A percentile compares a stretch with the other conserved stretches of the same genome.
Conservation (phyloP, 2,329 filamentous ascomycete species). For the Juglanconis sp. region DNA sequence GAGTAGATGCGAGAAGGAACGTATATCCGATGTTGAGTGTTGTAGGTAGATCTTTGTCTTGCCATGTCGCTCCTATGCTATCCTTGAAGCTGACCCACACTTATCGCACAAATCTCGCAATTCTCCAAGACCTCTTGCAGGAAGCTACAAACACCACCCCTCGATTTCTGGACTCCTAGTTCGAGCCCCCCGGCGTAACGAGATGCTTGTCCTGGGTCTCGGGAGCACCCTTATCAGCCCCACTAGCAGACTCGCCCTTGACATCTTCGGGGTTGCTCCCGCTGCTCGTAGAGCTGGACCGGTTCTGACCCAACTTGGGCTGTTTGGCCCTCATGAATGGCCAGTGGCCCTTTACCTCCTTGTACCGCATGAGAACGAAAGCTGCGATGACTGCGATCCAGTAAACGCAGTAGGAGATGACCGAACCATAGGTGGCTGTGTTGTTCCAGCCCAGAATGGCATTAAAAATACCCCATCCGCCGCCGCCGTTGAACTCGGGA, state of each 20-base stretch:
- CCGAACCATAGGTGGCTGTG: conserved; percentile 64
- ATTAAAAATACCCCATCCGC: conserved; percentile 73
- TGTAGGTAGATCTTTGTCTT: no score
- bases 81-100: no score
- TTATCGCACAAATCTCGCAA: not conserved
- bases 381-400: conserved; percentile 59
- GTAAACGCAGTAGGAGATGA: conserved; percentile 67
- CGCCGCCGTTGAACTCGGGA: conserved; percentile 59
- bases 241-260: not conserved
- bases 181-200: not conserved
- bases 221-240: not conserved
- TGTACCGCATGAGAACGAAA: conserved; percentile 53
- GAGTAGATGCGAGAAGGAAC: no score
- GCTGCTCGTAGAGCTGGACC: not conserved
- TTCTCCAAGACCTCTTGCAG: no score
- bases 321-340: conserved; percentile 14
- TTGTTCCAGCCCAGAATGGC: conserved; percentile 69
- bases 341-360: conserved; percentile 35
- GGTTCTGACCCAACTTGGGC: not conserved
- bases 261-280: not conserved
- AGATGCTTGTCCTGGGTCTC: not conserved
- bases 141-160: not conserved
- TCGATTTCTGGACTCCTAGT: not conserved
- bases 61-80: no score
- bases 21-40: no score